A percentile compares a stretch with the other conserved stretches of the same genome.
Evolutionary conservation across 1,284 basidiomycete genomes (phyloP).

Genomic region (Cystobasidiaceae sp.): DNA sequence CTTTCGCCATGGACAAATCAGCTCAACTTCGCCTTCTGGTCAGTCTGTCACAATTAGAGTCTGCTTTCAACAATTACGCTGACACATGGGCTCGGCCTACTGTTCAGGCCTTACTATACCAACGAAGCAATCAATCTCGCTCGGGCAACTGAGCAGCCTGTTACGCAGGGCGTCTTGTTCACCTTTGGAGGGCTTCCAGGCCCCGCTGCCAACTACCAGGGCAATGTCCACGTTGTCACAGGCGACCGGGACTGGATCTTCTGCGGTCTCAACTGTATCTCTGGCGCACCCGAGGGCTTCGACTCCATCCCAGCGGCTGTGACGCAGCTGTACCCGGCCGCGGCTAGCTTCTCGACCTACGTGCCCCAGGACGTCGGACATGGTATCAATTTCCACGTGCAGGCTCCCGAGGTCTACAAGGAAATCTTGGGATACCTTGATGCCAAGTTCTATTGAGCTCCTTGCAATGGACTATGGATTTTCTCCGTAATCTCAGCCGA

Average conservation of each 20-base stretch:
- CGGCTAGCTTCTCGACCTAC: constrained; percentile 37
- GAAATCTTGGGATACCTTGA: constrained; percentile 14
- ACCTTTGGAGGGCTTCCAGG: constrained; percentile 40
- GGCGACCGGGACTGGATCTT: constrained; percentile 47
- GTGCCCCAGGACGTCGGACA: constrained; percentile 42
- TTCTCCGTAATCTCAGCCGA: too few species aligned
- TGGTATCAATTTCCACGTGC: constrained; percentile 44
- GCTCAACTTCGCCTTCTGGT: constrained; percentile 47
- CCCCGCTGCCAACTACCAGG: constrained; percentile 42
- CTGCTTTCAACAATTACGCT: not conserved
- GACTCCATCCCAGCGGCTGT: constrained; percentile 42
- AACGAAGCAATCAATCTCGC: constrained; percentile 38
- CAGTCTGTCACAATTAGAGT: not conserved
- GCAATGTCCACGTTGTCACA: constrained; percentile 48
- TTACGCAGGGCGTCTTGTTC: constrained; percentile 42
- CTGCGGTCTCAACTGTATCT: constrained; percentile 43
- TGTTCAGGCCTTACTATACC: constrained; percentile 44
- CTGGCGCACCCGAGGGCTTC: constrained; percentile 36
- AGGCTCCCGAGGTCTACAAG: constrained; percentile 11
- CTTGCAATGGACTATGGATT: not conserved
- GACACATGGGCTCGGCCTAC: not conserved
- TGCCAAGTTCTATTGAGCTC: constrained; percentile 3
- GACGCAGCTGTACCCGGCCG: constrained; percentile 37
- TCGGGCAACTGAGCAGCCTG: constrained; percentile 41
- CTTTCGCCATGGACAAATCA: constrained; percentile 45